phyloP scores from a whole-genome alignment of 2,329 filamentous ascomycete species.

The Pestalotiopsis sp. region DNA sequence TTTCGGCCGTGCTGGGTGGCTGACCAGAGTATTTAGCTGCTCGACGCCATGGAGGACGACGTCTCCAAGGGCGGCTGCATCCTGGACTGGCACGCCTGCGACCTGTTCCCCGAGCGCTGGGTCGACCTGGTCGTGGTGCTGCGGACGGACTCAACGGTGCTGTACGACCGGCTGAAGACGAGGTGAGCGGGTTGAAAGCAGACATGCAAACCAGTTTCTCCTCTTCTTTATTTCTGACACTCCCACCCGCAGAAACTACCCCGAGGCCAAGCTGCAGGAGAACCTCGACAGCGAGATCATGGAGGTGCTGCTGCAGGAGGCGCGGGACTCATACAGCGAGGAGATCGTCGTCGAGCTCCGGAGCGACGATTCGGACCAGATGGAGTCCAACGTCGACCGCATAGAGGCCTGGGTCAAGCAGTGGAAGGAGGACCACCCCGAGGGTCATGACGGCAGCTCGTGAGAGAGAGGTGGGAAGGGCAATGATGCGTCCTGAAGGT shows the following conservation, averaged over 20 bases:
- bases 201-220: not conserved
- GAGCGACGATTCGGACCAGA: slow-evolving; percentile 80
- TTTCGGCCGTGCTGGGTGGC: not conserved
- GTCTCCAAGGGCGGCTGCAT: slow-evolving; percentile 79
- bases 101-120: slow-evolving; percentile 90
- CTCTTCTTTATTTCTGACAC: not conserved
- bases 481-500: not conserved
- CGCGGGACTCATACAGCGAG: slow-evolving; percentile 80
- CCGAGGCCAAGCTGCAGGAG: slow-evolving; percentile 86
- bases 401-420: slow-evolving; percentile 79
- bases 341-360: slow-evolving; percentile 86
- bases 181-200: slow-evolving; percentile 51
- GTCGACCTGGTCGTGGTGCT: slow-evolving; percentile 94
- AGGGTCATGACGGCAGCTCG: not conserved
- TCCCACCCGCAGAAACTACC: slow-evolving; percentile 65
- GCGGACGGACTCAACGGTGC: slow-evolving; percentile 73
- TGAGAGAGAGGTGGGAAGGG: not conserved
- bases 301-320: slow-evolving; percentile 90
- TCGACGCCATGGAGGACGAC: slow-evolving; percentile 87
- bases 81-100: slow-evolving; percentile 98
- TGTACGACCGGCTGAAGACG: slow-evolving; percentile 81
- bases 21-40: slow-evolving; percentile 53
- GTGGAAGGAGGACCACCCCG: slow-evolving; percentile 72
- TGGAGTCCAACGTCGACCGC: slow-evolving; percentile 85
- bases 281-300: slow-evolving; percentile 98